A percentile compares a stretch with the other conserved stretches of the same genome.
Evolutionary conservation across 1,284 basidiomycete genomes (phyloP).

Genomic region (Naganishia sp.): DNA sequence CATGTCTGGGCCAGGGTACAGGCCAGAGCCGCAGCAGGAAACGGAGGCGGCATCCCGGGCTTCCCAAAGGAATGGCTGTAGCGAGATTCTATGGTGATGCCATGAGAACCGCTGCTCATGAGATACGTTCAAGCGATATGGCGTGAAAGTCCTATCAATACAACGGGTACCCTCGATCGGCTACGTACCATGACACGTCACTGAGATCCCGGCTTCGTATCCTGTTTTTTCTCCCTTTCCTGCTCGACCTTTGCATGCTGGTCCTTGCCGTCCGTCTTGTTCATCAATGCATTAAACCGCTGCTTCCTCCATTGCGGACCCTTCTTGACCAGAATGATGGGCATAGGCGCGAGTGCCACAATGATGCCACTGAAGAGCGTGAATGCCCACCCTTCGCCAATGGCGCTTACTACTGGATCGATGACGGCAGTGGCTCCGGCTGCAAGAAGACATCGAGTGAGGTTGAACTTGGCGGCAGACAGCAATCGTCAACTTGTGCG

Average conservation of each 20-base stretch:
- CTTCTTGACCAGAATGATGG: conserved; percentile 39
- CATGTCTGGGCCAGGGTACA: conserved; percentile 57
- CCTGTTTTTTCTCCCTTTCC: not conserved
- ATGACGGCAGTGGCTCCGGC: conserved; percentile 36
- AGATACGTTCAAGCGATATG: too few relatives aligned
- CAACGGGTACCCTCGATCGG: not conserved
- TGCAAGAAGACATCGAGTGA: conserved; percentile 51
- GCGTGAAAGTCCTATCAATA: not conserved
- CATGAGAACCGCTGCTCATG: not conserved
- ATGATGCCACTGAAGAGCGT: conserved; percentile 47
- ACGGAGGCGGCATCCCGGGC: conserved; percentile 63
- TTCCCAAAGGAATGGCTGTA: conserved; percentile 78
- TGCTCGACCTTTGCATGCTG: not conserved
- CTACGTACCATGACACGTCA: too few relatives aligned
- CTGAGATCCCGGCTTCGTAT: too few relatives aligned
- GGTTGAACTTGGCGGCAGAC: conserved; percentile 41
- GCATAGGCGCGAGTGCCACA: conserved; percentile 40
- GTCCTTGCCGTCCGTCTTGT: not conserved
- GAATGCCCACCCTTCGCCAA: conserved; percentile 52
- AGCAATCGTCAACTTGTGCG: not conserved
- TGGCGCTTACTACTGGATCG: conserved; percentile 40
- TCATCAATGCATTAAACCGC: conserved; percentile 4
- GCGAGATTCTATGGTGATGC: not conserved
- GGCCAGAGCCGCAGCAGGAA: conserved; percentile 36
- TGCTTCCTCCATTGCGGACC: conserved; percentile 41